Conservation (phyloP, 345 rosid genomes). For the Pseudoturritis turrita region DNA sequence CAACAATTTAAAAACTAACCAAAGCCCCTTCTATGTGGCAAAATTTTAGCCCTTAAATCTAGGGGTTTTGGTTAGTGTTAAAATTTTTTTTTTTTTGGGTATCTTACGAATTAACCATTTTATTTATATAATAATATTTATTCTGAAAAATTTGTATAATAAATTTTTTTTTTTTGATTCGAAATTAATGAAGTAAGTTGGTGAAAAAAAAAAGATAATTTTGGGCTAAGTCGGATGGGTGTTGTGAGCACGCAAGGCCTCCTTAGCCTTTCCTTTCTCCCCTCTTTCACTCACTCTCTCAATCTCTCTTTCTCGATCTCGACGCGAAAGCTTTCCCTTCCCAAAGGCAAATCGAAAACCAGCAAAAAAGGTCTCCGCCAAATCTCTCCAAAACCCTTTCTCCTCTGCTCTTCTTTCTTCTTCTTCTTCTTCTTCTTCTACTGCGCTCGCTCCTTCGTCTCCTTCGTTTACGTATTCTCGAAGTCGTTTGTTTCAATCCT, state of each 20-base stretch:
- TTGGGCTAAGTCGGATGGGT: neutral
- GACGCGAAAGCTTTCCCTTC: slow-evolving; percentile 12
- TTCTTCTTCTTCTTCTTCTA: too few species aligned
- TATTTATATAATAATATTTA: too few species aligned
- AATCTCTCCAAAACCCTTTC: slow-evolving; percentile 12
- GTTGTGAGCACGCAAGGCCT: slow-evolving; percentile 4
- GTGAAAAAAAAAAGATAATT: neutral
- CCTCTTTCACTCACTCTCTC: slow-evolving; percentile 10
- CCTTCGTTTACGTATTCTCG: neutral
- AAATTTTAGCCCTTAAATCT: too few species aligned
- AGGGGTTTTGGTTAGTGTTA: too few species aligned
- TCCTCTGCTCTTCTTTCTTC: neutral
- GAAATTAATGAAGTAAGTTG: too few species aligned
- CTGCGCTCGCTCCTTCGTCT: neutral
- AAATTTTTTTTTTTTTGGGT: too few species aligned
- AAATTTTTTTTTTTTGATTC: too few species aligned
- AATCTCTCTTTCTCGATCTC: slow-evolving; percentile 16
- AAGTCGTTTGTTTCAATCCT: slow-evolving; percentile 5
- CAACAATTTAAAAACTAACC: too few species aligned
- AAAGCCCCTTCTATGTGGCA: too few species aligned
- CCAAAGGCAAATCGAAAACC: slow-evolving; percentile 31
- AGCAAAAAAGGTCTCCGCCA: slow-evolving; percentile 14
- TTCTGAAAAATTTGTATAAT: too few species aligned
- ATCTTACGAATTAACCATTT: too few species aligned
- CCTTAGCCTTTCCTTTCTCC: slow-evolving; percentile 20